Evolutionary conservation across 2,329 filamentous ascomycete species (phyloP), one percentile per base, ranked within the genome.

Genomic region (Ilyonectria destructans): DNA sequence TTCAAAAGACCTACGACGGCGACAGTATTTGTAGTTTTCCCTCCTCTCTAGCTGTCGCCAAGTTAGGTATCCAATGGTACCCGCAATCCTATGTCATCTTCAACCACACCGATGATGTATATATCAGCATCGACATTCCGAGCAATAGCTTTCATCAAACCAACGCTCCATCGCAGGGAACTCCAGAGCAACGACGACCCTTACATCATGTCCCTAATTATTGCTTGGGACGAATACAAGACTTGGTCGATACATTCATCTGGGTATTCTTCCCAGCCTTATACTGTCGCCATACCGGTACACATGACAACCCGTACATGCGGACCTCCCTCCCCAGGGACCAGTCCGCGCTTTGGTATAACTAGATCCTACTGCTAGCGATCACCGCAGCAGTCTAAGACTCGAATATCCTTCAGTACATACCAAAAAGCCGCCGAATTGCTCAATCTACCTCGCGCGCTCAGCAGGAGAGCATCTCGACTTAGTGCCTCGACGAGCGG

Each of bases 361-460:
- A 1, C 23, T n/a, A 58, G 40, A 48, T 58, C 40, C 56, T 58
- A 58, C 40, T 58, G 10, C 26, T n/a, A 48, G 37, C 56, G 7
- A 58, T 58, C 56, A 58, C 8, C 8, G 40, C 17, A 58, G 56
- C 56, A 58, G 23, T 58, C 17, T 26, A 58, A 58, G 56, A 58
- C 56, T n/a, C 40, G 12, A 58, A 58, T 10, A 58, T 58, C 15
- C 56, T 58, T n/a, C 26, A 58, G 29, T 58, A 58, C 40, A 58
- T 46, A 58, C 56, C 56, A 6, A 58, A 58, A 58, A 58, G 56
- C 56, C 56, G 40, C 56, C 15, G 13, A 17, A 58, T 58, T 37
- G 40, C 40, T 37, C 29, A 48, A 58, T 58, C 40, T 6, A 58
- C 7, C 15, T 58, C 56, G 21, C 56, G 40, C 56, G 40, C n/a